A percentile compares a stretch with the other conserved stretches of the same genome.
Conservation (phyloP, 2,329 filamentous ascomycete species). For the Aspergillus carbonarius region DNA sequence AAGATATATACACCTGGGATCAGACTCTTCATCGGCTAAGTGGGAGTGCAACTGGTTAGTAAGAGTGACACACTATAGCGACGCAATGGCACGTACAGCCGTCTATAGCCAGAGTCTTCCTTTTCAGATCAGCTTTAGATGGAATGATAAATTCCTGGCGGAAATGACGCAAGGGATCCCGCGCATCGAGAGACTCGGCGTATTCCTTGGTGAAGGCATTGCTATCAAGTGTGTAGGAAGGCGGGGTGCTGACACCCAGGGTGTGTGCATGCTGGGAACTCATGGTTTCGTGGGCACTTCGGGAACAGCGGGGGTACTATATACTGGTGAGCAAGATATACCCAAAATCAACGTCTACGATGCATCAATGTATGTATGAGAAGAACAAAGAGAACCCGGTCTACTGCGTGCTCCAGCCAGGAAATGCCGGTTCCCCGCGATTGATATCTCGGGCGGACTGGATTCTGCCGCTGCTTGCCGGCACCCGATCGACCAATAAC, state of each 20-base stretch:
- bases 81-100: slow-evolving; percentile 16
- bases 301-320: neutral
- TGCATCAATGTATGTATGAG: neutral
- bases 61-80: neutral
- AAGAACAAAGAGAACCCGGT: neutral
- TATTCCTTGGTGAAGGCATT: slow-evolving; percentile 38
- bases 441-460: slow-evolving; percentile 6
- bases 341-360: neutral
- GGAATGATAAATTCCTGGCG: slow-evolving; percentile 76
- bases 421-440: slow-evolving; percentile 9
- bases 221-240: slow-evolving; percentile 33
- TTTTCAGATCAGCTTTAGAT: slow-evolving; percentile 67
- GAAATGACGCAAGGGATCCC: slow-evolving; percentile 61
- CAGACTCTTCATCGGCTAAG: slow-evolving; percentile 28
- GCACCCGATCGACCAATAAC: slow-evolving; percentile 28
- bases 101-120: slow-evolving; percentile 53
- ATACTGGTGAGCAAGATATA: neutral
- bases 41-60: slow-evolving; percentile 1
- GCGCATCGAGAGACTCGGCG: slow-evolving; percentile 55
- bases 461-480: slow-evolving; percentile 31
- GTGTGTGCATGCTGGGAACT: slow-evolving; percentile 29
- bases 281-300: slow-evolving; percentile 17
- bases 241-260: slow-evolving; percentile 29
- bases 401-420: neutral
- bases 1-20: slow-evolving; percentile 69